A percentile compares a stretch with the other conserved stretches of the same genome.
Evolutionary conservation across 2,329 filamentous ascomycete species (phyloP).

Genomic region (Hypomyces perniciosus): DNA sequence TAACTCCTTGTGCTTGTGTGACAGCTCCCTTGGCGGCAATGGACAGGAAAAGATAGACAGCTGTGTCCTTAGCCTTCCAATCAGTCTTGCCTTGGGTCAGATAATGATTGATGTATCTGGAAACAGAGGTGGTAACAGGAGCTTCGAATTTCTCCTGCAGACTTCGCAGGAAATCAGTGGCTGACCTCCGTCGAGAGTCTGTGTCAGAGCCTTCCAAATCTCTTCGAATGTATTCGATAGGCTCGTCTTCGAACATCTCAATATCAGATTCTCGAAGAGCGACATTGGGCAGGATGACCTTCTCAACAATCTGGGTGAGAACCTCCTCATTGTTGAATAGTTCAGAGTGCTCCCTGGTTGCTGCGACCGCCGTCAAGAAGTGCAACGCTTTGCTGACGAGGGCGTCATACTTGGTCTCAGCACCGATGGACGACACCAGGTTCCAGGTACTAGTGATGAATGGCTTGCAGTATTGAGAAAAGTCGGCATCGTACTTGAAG

Average conservation of each 20-base stretch:
- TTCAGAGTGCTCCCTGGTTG: conserved; percentile 68
- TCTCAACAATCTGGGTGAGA: conserved; percentile 83
- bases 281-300: conserved; percentile 91
- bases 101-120: conserved; percentile 81
- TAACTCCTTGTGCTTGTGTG: conserved; percentile 83
- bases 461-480: conserved; percentile 69
- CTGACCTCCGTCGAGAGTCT: conserved; percentile 84
- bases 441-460: conserved; percentile 92
- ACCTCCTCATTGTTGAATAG: conserved; percentile 80
- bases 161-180: conserved; percentile 88
- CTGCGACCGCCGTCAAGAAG: conserved; percentile 85
- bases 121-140: conserved; percentile 80
- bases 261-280: conserved; percentile 87
- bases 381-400: conserved; percentile 91
- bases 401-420: conserved; percentile 88
- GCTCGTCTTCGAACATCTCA: conserved; percentile 96
- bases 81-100: conserved; percentile 73
- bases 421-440: conserved; percentile 76
- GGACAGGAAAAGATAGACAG: conserved; percentile 92
- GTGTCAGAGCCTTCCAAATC: conserved; percentile 95
- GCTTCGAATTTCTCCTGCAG: conserved; percentile 84
- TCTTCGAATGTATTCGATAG: conserved; percentile 93
- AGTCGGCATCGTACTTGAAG: conserved; percentile 93
- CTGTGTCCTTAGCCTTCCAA: conserved; percentile 97
- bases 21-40: conserved; percentile 88